Percentiles rank a stretch among this genome's conserved stretches.
Evolutionary conservation across 148 eudicot species (phyloP).

Genomic region (Vaccinium darrowii): DNA sequence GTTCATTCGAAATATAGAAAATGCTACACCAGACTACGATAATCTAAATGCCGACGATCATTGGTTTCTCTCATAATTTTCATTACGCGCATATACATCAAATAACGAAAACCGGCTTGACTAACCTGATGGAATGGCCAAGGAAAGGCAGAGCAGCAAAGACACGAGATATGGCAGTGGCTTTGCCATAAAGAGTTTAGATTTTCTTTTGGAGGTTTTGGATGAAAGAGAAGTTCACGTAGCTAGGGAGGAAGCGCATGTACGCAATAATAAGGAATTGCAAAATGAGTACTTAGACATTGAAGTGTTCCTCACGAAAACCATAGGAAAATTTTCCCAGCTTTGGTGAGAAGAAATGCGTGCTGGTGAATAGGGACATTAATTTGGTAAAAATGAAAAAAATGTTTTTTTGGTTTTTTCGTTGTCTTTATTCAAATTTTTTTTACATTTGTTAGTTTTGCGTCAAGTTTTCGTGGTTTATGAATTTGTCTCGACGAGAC

Average conservation of each 20-base stretch:
- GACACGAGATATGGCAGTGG: not conserved
- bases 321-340: not conserved
- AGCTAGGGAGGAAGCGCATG: not conserved
- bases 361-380: not conserved
- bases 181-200: constrained; percentile 3
- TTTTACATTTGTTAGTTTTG: too few relatives aligned
- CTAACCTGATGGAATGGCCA: constrained; percentile 1
- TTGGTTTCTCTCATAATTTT: too few relatives aligned
- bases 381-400: too few relatives aligned
- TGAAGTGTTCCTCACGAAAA: not conserved
- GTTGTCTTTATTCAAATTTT: too few relatives aligned
- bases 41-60: too few relatives aligned
- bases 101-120: not conserved
- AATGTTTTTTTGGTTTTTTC: too few relatives aligned
- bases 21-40: not conserved
- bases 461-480: too few relatives aligned
- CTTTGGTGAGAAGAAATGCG: not conserved
- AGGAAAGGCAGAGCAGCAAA: not conserved
- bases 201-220: not conserved
- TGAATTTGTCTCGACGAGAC: too few relatives aligned
- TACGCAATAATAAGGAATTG: not conserved
- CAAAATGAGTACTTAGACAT: not conserved
- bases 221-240: not conserved
- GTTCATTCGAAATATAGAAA: too few relatives aligned
- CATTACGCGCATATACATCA: too few relatives aligned